Conservation (phyloP, 345 rosid species). For the Salix brachista region DNA sequence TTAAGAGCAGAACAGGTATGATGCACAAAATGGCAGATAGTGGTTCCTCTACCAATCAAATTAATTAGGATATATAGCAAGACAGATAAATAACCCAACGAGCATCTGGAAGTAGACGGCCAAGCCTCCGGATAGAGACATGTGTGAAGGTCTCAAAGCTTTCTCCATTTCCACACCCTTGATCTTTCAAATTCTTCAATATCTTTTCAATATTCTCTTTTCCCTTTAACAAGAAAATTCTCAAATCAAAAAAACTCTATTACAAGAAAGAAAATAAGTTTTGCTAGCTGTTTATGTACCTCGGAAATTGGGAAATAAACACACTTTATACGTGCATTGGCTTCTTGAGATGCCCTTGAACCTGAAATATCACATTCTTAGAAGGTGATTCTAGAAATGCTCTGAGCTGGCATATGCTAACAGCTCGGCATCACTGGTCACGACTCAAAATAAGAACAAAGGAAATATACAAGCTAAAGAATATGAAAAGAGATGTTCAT, state of each 20-base stretch:
- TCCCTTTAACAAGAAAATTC: slow-evolving; percentile 42
- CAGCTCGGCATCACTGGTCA: no score
- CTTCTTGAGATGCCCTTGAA: slow-evolving; percentile 30
- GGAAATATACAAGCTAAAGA: not conserved
- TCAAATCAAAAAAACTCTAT: not conserved
- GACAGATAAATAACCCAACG: slow-evolving; percentile 54
- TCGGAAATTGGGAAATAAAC: slow-evolving; percentile 60
- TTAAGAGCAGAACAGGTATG: not conserved
- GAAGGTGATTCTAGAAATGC: not conserved
- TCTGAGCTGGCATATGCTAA: not conserved
- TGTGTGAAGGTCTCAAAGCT: slow-evolving; percentile 49
- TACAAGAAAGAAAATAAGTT: not conserved
- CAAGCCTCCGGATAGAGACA: slow-evolving; percentile 65
- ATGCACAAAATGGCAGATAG: not conserved
- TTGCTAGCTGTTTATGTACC: slow-evolving; percentile 30
- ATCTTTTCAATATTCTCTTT: slow-evolving; percentile 57
- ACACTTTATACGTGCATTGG: slow-evolving; percentile 68
- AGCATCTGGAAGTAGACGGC: slow-evolving; percentile 81
- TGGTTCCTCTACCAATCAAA: not conserved
- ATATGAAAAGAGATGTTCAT: not conserved
- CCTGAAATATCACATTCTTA: slow-evolving; percentile 27
- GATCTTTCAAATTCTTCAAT: slow-evolving; percentile 43
- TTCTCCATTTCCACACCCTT: slow-evolving; percentile 42
- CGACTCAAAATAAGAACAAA: not conserved
- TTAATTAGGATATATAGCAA: not conserved